Percentiles rank a stretch among this genome's conserved stretches.
phyloP scores from a whole-genome alignment of 2,329 filamentous ascomycete genomes.

The Penicillium sp. region DNA sequence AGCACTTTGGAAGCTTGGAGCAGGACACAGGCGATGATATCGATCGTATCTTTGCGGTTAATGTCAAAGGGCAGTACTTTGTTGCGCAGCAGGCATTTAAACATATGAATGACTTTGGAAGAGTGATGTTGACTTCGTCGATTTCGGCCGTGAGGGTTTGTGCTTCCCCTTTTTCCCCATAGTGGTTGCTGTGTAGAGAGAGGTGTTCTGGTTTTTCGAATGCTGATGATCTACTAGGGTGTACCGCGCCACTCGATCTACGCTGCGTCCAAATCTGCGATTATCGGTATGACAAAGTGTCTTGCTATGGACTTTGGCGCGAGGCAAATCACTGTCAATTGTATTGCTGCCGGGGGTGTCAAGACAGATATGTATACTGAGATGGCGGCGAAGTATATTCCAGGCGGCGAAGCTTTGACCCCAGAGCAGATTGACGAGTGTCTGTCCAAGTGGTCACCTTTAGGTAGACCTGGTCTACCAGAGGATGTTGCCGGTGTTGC shows the following conservation, averaged over 20 bases:
- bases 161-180: not conserved
- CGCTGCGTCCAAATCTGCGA: slow-evolving; percentile 22
- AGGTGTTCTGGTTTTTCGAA: not conserved
- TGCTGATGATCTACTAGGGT: slow-evolving; percentile 9
- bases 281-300: slow-evolving; percentile 25
- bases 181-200: not conserved
- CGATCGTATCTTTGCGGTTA: slow-evolving; percentile 21
- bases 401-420: slow-evolving; percentile 19
- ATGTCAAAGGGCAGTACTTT: slow-evolving; percentile 25
- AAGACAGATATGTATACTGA: slow-evolving; percentile 26
- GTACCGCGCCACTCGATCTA: slow-evolving; percentile 22
- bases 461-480: slow-evolving; percentile 18
- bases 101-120: slow-evolving; percentile 19
- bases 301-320: slow-evolving; percentile 22
- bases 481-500: slow-evolving; percentile 22
- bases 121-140: slow-evolving; percentile 23
- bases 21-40: slow-evolving; percentile 18
- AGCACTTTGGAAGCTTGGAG: slow-evolving; percentile 16
- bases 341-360: slow-evolving; percentile 23
- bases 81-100: slow-evolving; percentile 22
- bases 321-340: slow-evolving; percentile 24
- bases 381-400: slow-evolving; percentile 20
- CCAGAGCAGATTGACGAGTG: slow-evolving; percentile 16
- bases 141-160: slow-evolving; percentile 23
- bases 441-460: slow-evolving; percentile 22